phyloP scores from a whole-genome alignment of 306 rosid genomes.

The Hippophae gyantsensis region DNA sequence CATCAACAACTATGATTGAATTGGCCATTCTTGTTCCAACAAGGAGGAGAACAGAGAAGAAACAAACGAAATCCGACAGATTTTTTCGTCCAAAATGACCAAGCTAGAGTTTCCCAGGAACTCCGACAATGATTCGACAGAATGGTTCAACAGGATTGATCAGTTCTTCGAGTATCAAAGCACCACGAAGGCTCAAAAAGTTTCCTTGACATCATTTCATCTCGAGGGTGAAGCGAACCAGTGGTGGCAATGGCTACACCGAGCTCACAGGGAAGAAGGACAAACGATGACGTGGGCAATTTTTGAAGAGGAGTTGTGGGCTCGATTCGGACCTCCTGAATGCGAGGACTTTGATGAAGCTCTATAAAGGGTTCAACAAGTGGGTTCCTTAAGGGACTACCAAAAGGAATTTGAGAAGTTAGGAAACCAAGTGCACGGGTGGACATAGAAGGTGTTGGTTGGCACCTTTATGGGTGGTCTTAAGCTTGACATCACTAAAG shows the following conservation, averaged over 20 bases:
- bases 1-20: neutral
- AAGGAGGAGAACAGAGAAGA: neutral
- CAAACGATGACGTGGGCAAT: neutral
- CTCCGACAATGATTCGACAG: neutral
- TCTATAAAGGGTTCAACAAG: too few relatives aligned
- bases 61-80: neutral
- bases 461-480: too few relatives aligned
- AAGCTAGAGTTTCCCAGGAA: neutral
- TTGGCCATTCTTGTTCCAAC: neutral
- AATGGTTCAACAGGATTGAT: neutral
- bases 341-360: too few relatives aligned
- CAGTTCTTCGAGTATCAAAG: constrained; percentile 8
- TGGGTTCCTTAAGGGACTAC: too few relatives aligned
- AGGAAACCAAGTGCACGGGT: too few relatives aligned
- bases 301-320: too few relatives aligned
- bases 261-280: neutral
- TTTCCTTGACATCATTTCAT: constrained; percentile 1
- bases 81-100: neutral
- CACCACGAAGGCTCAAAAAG: neutral
- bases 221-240: constrained; percentile 2
- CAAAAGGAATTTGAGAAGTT: too few relatives aligned
- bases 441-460: too few relatives aligned
- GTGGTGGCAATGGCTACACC: neutral
- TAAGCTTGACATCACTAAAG: too few relatives aligned
- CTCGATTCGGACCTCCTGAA: too few relatives aligned